Conservation (phyloP, 2,329 filamentous ascomycete genomes). For the Myriosclerotinia duriaeana region DNA sequence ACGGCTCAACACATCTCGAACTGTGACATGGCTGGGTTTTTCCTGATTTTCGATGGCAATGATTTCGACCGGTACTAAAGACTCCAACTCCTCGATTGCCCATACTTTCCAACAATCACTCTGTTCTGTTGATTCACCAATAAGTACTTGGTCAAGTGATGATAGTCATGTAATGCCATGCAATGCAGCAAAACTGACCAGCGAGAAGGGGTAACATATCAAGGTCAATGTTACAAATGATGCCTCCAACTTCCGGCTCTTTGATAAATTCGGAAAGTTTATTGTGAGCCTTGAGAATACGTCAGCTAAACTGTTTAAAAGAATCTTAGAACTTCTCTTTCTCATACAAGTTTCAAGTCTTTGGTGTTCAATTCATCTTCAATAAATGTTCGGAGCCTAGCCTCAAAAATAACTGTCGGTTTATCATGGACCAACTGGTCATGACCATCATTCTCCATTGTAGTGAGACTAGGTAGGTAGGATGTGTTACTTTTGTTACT, state of each 20-base stretch:
- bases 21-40: not conserved
- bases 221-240: not conserved
- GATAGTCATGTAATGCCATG: too few relatives aligned
- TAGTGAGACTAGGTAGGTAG: not conserved
- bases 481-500: not conserved
- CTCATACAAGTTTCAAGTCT: conserved; percentile 1
- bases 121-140: not conserved
- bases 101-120: not conserved
- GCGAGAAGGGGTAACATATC: conserved; percentile 16
- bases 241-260: conserved; percentile 4
- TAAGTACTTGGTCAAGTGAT: not conserved
- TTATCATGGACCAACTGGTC: not conserved
- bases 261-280: not conserved
- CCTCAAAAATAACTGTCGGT: conserved; percentile 12
- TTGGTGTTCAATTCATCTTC: not conserved
- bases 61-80: conserved; percentile 6
- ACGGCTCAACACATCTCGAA: not conserved
- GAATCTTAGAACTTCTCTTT: not conserved
- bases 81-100: not conserved
- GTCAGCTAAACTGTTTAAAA: not conserved
- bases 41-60: not conserved
- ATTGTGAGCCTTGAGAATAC: not conserved
- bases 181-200: not conserved
- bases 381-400: not conserved
- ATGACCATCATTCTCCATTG: not conserved